Conservation (phyloP, 192 early-diverging fungal species). For the Haplosporangium gracile region DNA sequence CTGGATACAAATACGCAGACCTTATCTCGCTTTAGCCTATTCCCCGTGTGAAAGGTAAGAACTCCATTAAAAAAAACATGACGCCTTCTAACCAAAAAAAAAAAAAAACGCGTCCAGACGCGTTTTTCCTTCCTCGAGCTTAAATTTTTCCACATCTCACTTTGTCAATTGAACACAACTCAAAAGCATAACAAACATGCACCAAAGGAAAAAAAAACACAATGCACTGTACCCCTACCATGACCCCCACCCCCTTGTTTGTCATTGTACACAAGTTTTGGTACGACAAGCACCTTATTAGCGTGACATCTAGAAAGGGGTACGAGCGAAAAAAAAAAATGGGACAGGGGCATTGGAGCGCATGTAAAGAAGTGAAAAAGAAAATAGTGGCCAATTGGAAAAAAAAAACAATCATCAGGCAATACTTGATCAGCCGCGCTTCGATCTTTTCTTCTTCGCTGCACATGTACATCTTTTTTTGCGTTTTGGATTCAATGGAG, state of each 20-base stretch:
- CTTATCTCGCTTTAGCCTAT: too few relatives aligned
- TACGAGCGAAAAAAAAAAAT: background rate
- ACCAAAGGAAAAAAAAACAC: background rate
- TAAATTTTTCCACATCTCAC: background rate
- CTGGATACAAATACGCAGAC: too few relatives aligned
- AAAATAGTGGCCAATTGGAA: background rate
- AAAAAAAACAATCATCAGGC: background rate
- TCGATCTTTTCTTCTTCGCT: background rate
- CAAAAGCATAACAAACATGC: background rate
- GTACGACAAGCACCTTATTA: background rate
- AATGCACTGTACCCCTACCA: background rate
- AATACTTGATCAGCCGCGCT: background rate
- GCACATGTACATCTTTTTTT: background rate
- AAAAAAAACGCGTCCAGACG: background rate
- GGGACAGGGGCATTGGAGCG: background rate
- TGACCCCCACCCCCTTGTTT: background rate
- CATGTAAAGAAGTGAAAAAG: background rate
- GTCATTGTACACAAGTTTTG: background rate
- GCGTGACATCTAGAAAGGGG: conserved; percentile 1
- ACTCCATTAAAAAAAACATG: too few relatives aligned
- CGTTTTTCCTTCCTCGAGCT: background rate
- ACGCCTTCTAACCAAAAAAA: too few relatives aligned
- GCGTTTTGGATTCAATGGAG: background rate
- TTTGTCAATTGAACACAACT: background rate
- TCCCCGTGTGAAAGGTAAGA: too few relatives aligned